A percentile compares a stretch with the other conserved stretches of the same genome.
phyloP scores from a whole-genome alignment of 2,329 filamentous ascomycete species.

The Hymenoscyphus salicellus region DNA sequence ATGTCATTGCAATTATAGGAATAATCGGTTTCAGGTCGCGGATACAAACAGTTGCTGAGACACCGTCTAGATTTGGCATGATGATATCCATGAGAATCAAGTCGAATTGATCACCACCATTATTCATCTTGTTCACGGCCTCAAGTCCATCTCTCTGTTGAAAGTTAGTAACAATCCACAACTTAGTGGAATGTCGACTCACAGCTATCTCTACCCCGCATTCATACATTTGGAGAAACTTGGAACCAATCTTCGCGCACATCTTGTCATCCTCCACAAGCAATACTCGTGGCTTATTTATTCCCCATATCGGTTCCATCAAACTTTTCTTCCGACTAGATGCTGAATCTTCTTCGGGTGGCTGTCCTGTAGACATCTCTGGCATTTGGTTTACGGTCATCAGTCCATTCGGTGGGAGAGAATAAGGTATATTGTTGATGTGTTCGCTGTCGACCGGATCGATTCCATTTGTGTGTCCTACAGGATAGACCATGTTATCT shows the following conservation, averaged over 20 bases:
- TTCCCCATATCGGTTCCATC: constrained; percentile 53
- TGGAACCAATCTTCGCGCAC: constrained; percentile 64
- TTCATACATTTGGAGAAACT: constrained; percentile 63
- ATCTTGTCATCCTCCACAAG: constrained; percentile 81
- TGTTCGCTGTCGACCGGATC: constrained; percentile 94
- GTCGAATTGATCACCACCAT: constrained; percentile 51
- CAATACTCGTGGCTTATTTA: constrained; percentile 72
- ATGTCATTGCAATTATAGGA: constrained; percentile 97
- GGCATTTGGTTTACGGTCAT: constrained; percentile 46
- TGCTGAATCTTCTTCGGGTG: constrained; percentile 40
- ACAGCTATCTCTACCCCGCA: constrained; percentile 67
- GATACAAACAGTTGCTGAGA: constrained; percentile 91
- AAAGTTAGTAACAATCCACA: constrained; percentile 13
- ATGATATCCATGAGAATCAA: constrained; percentile 90
- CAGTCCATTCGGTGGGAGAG: constrained; percentile 63
- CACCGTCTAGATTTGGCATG: constrained; percentile 93
- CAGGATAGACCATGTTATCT: constrained; percentile 80
- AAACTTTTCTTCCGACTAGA: constrained; percentile 37
- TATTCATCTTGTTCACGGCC: constrained; percentile 79
- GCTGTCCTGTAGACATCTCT: constrained; percentile 35
- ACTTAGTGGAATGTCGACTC: constrained; percentile 37
- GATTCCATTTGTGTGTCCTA: constrained; percentile 86
- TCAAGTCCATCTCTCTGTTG: constrained; percentile 78
- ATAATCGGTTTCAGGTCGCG: constrained; percentile 77
- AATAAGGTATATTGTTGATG: constrained; percentile 89